A percentile compares a stretch with the other conserved stretches of the same genome.
phyloP scores from a whole-genome alignment of 1,284 basidiomycete genomes.

The Leccinum subrobustum region DNA sequence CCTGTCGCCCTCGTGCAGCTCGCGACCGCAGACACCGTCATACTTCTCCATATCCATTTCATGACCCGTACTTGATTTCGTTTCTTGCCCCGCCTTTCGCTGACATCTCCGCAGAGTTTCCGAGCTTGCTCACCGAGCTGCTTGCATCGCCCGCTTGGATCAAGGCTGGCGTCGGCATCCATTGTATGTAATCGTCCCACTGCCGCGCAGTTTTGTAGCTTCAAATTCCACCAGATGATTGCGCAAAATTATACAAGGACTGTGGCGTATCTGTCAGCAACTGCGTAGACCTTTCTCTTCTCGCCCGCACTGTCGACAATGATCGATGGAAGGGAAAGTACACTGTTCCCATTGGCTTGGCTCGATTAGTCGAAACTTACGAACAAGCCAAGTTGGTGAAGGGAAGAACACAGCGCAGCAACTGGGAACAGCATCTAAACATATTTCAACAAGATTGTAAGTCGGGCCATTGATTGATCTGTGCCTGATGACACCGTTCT shows the following conservation, averaged over 20 bases:
- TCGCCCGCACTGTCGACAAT: conserved; percentile 69
- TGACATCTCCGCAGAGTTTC: conserved; percentile 47
- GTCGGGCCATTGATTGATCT: conserved; percentile 24
- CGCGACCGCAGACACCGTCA: conserved; percentile 48
- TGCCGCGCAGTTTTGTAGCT: not conserved
- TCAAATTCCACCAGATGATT: conserved; percentile 49
- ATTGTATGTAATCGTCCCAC: conserved; percentile 41
- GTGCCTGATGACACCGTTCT: not conserved
- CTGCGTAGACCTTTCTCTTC: conserved; percentile 65
- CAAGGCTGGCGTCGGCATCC: conserved; percentile 73
- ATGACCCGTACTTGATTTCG: conserved; percentile 51
- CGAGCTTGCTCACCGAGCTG: conserved; percentile 46
- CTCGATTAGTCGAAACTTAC: conserved; percentile 59
- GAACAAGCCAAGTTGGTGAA: conserved; percentile 51
- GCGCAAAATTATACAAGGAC: conserved; percentile 59
- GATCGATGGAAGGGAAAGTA: conserved; percentile 67
- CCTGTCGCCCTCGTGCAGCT: conserved; percentile 71
- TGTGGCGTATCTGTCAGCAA: conserved; percentile 47
- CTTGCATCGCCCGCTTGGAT: conserved; percentile 49
- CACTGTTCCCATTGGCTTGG: conserved; percentile 52
- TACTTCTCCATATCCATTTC: conserved; percentile 61
- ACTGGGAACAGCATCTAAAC: conserved; percentile 59
- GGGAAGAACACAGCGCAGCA: conserved; percentile 57
- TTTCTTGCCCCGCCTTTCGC: not conserved
- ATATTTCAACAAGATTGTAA: conserved; percentile 55